Conservation (phyloP, 2,329 filamentous ascomycete genomes). For the Exophiala oligosperma region DNA sequence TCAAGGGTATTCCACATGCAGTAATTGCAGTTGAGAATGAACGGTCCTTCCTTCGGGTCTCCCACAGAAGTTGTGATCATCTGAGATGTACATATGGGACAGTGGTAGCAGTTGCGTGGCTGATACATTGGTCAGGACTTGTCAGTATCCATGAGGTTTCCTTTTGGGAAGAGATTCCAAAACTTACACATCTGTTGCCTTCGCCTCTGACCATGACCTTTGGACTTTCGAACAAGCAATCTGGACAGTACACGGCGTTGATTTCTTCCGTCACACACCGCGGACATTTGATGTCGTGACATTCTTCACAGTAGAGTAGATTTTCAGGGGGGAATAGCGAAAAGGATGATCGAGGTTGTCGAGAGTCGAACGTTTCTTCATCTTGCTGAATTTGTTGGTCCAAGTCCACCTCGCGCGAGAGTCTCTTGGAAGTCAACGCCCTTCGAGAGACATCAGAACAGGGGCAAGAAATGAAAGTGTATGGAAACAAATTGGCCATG, state of each 20-base stretch:
- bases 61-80: slow-evolving; percentile 66
- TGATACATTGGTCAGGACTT: no score
- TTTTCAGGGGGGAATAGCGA: slow-evolving; percentile 91
- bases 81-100: slow-evolving; percentile 81
- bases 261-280: slow-evolving; percentile 92
- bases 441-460: slow-evolving; percentile 45
- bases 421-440: slow-evolving; percentile 22
- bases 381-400: slow-evolving; percentile 62
- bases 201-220: slow-evolving; percentile 90
- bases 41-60: slow-evolving; percentile 57
- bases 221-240: slow-evolving; percentile 92
- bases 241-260: slow-evolving; percentile 92
- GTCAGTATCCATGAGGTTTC: no score
- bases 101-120: slow-evolving; percentile 92
- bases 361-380: slow-evolving; percentile 81
- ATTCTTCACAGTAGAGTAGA: slow-evolving; percentile 95
- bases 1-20: slow-evolving; percentile 92
- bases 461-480: slow-evolving; percentile 65
- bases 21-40: slow-evolving; percentile 81
- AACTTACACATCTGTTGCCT: slow-evolving; percentile 73
- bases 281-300: slow-evolving; percentile 91
- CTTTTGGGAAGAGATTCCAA: no score
- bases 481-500: slow-evolving; percentile 61
- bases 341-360: slow-evolving; percentile 81
- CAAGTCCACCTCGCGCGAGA: slow-evolving; percentile 31